phyloP scores from a whole-genome alignment of 441 rosid genomes.

The Arabidopsis hybrid region DNA sequence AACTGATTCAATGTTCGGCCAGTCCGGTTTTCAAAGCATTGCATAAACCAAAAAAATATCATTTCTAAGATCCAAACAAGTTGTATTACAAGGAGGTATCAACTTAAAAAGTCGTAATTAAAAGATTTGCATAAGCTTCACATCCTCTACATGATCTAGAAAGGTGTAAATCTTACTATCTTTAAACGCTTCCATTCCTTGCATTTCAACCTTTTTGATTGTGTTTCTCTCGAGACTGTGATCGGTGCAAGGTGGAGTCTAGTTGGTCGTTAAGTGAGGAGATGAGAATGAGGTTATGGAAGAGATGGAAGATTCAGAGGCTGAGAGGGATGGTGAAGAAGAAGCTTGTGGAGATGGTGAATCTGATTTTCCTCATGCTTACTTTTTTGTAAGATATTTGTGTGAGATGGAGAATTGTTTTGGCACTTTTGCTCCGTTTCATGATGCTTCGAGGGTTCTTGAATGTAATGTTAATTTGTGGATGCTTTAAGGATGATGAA shows the following conservation, averaged over 20 bases:
- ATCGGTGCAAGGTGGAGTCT: constrained; percentile 86
- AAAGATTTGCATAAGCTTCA: neutral
- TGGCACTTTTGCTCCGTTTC: constrained; percentile 81
- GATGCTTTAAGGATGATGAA: constrained; percentile 62
- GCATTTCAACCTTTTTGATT: neutral
- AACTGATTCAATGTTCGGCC: neutral
- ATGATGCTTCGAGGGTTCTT: constrained; percentile 52
- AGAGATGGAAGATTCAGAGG: constrained; percentile 43
- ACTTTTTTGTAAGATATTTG: constrained; percentile 80
- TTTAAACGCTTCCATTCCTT: neutral
- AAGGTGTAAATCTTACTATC: neutral
- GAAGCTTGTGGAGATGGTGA: constrained; percentile 32
- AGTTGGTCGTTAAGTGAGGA: constrained; percentile 80
- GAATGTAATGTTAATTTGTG: constrained; percentile 93
- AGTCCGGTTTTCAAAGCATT: neutral
- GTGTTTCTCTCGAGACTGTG: constrained; percentile 25
- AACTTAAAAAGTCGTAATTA: too few relatives aligned
- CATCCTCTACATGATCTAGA: neutral
- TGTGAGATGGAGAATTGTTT: constrained; percentile 68
- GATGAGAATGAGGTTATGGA: constrained; percentile 43
- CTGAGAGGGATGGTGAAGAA: constrained; percentile 30
- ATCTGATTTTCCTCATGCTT: constrained; percentile 74
- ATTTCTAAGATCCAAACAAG: too few relatives aligned
- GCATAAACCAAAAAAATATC: neutral
- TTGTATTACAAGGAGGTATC: too few relatives aligned